Base-by-base conservation (phyloP, 1,284 basidiomycete genomes). In the Hymenochaete sp. region DNA sequence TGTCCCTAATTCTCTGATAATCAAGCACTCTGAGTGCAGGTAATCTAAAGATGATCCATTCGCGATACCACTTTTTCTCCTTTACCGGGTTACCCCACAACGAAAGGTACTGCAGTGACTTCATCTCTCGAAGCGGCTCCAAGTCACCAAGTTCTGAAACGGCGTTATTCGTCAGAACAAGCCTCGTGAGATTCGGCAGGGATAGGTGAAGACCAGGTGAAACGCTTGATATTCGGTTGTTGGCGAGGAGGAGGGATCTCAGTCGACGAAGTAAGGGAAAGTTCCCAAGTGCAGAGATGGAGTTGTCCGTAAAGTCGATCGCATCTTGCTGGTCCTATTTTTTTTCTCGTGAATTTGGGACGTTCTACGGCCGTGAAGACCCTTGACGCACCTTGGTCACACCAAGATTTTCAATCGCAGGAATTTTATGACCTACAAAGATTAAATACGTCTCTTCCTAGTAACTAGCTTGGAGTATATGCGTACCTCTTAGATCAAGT, bases 351-450 rank as follows among this genome's bases (percentile, higher is more conserved):
- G n/a, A n/a, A n/a, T n/a, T n/a, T n/a, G n/a, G n/a, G n/a, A n/a
- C n/a, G n/a, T n/a, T n/a, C n/a, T n/a, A n/a, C n/a, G n/a, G n/a
- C n/a, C n/a, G n/a, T n/a, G n/a, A n/a, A n/a, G n/a, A 35, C 5
- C 13, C 42, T 29, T 47, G 59, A 71, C 70, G 63, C 67, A 78
- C 93, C 77, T 75, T 90, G 65, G 89, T 96, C 59, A 97, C 92
- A 71, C 93, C 96, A 56, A 99, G 75, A 73, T 99, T 98, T 81
- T 99, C 96, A 61, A 99, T 98, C 43, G 89, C 82, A 37, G 93
- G 92, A 59, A 98, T 97, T 77, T 93, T 95, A 66, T 91, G 88
- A 49, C 93, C 92, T 95, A 55, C 39, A 41, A 40, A 28, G 24
- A 22, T 40, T 41, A 21, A 16, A 49, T 49, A 48, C 39, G 13